A percentile compares a stretch with the other conserved stretches of the same genome.
Conservation (phyloP, 2,329 filamentous ascomycete genomes). For the Sporothrix sp. region DNA sequence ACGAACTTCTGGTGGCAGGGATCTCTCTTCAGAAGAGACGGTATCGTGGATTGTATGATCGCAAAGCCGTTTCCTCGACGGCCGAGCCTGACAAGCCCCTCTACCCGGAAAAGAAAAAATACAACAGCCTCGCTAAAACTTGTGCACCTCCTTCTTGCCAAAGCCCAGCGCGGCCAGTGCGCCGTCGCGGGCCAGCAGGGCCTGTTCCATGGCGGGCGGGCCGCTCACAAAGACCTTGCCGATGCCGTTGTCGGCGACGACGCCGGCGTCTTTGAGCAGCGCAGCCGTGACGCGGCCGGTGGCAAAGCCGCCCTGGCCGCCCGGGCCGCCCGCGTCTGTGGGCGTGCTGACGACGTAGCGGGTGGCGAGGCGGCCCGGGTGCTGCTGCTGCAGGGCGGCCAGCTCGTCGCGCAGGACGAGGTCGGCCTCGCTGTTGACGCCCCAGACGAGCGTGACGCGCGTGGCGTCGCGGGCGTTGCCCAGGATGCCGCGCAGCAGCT, state of each 20-base stretch:
- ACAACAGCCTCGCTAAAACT: conserved; percentile 31
- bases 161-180: conserved; percentile 50
- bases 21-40: too few species aligned
- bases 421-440: conserved; percentile 55
- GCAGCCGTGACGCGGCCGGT: conserved; percentile 50
- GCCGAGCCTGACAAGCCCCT: too few species aligned
- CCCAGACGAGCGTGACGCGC: conserved; percentile 54
- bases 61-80: too few species aligned
- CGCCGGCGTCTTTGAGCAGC: conserved; percentile 41
- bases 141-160: conserved; percentile 46
- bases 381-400: conserved; percentile 36
- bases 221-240: conserved; percentile 59
- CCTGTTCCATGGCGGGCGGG: conserved; percentile 55
- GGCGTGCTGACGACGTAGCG: conserved; percentile 48
- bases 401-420: conserved; percentile 49
- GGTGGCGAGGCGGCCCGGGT: conserved; percentile 46
- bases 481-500: conserved; percentile 53
- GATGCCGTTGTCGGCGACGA: conserved; percentile 20
- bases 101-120: neutral
- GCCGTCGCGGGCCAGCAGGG: conserved; percentile 41
- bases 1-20: too few species aligned
- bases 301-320: conserved; percentile 30
- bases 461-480: conserved; percentile 52
- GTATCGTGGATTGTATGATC: too few species aligned
- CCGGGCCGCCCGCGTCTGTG: conserved; percentile 15